These are phyloP conservation scores for Trichoderma endophyticum DNA, from an alignment of 2,329 filamentous ascomycete genomes.

Conservation along the genomic window DNA sequence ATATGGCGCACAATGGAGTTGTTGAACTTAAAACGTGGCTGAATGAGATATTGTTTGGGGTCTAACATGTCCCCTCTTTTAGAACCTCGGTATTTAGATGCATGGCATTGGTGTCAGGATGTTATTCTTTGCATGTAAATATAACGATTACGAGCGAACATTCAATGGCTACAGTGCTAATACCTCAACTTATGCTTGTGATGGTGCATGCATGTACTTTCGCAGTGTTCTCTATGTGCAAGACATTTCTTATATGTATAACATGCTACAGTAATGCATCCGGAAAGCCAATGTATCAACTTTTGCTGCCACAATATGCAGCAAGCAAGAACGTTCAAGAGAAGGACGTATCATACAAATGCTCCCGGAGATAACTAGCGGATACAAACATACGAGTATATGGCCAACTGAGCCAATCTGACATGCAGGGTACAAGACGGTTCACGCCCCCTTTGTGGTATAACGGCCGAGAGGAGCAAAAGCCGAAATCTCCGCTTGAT, in stretches of 20 bases:
- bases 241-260: not conserved
- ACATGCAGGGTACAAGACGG: not conserved
- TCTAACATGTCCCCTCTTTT: not conserved
- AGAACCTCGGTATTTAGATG: not conserved
- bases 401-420: not conserved
- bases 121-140: not conserved
- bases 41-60: not conserved
- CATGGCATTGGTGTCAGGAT: not conserved
- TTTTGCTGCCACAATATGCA: not conserved
- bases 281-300: not conserved
- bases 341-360: not conserved
- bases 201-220: not conserved
- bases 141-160: not conserved
- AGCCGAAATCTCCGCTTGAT: not conserved
- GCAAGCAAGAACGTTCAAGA: not conserved
- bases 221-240: not conserved
- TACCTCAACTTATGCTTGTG: not conserved
- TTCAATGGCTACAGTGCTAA: not conserved
- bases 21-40: not conserved
- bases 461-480: not conserved
- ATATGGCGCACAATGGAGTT: not conserved
- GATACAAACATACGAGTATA: not conserved
- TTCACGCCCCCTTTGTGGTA: not conserved
- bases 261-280: not conserved
- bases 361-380: not conserved